Conservation (phyloP, 2,329 filamentous ascomycete genomes). For the Alternaria sp. region DNA sequence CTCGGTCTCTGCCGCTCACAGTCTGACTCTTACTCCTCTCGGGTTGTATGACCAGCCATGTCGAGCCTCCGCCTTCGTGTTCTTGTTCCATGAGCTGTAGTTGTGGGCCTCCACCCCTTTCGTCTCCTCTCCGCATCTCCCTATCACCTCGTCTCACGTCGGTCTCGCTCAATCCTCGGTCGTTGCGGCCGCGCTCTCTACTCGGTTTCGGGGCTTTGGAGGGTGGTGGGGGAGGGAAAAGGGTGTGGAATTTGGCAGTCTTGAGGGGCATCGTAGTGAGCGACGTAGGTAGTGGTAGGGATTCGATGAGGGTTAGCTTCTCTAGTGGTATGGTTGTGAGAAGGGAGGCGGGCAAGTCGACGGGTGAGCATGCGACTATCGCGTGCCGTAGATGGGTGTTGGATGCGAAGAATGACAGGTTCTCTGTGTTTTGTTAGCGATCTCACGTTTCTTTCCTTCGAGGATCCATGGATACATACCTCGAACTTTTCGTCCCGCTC, state of each 20-base stretch:
- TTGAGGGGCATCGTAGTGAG: slow-evolving; percentile 42
- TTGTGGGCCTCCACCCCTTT: slow-evolving; percentile 27
- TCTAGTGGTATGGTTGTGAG: slow-evolving; percentile 44
- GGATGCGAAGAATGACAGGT: slow-evolving; percentile 45
- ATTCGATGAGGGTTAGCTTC: slow-evolving; percentile 46
- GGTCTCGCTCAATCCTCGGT: slow-evolving; percentile 11
- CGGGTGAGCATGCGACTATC: slow-evolving; percentile 45
- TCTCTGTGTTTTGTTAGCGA: slow-evolving; percentile 35
- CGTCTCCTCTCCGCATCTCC: slow-evolving; percentile 14
- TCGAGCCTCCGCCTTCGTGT: slow-evolving; percentile 42
- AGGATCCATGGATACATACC: slow-evolving; percentile 25
- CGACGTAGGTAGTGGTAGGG: slow-evolving; percentile 37
- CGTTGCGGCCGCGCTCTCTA: slow-evolving; percentile 24
- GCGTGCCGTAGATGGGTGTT: slow-evolving; percentile 47
- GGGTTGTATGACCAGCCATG: slow-evolving; percentile 50
- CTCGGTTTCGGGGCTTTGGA: slow-evolving; percentile 31
- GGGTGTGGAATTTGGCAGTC: slow-evolving; percentile 33
- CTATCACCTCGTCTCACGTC: slow-evolving; percentile 11
- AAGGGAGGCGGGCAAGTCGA: slow-evolving; percentile 41
- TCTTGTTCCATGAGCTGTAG: slow-evolving; percentile 50
- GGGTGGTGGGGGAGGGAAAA: slow-evolving; percentile 43
- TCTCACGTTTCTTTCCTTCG: too few species aligned
- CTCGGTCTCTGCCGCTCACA: slow-evolving; percentile 16
- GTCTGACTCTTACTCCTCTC: slow-evolving; percentile 46
- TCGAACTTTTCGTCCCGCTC: slow-evolving; percentile 44